Percentiles rank a stretch among this genome's conserved stretches.
Conservation (phyloP, 2,329 filamentous ascomycete species). For the Phaeosphaeriaceae sp. region DNA sequence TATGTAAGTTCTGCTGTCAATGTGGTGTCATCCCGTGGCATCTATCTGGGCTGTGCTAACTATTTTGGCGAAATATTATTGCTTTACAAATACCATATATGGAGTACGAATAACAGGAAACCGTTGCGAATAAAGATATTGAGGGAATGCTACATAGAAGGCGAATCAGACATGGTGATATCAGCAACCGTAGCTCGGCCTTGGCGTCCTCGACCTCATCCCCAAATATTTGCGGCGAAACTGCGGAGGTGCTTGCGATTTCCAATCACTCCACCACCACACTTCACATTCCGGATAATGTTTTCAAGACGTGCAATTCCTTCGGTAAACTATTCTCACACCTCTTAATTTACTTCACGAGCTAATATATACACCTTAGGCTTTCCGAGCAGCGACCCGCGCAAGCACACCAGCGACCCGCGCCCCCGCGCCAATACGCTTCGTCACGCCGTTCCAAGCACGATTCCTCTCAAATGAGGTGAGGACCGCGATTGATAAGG, state of each 20-base stretch:
- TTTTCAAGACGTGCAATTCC: constrained; percentile 48
- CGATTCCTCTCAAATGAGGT: constrained; percentile 84
- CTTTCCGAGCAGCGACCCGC: constrained; percentile 45
- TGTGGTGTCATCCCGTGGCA: not conserved
- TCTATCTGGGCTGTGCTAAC: too few species aligned
- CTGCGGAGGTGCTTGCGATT: constrained; percentile 25
- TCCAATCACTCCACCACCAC: constrained; percentile 20
- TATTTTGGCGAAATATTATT: too few species aligned
- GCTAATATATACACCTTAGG: constrained; percentile 25
- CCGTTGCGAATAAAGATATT: not conserved
- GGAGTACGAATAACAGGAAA: too few species aligned
- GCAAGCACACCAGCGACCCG: constrained; percentile 28
- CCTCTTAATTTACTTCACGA: not conserved
- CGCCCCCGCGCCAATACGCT: constrained; percentile 49
- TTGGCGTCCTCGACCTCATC: constrained; percentile 40
- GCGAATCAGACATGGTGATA: constrained; percentile 14
- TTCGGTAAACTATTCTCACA: constrained; percentile 28
- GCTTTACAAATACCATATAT: too few species aligned
- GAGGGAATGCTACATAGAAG: not conserved
- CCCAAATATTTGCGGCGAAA: constrained; percentile 32
- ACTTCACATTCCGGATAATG: constrained; percentile 33
- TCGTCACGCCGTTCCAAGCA: constrained; percentile 56
- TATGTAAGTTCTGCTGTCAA: not conserved
- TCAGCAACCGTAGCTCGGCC: constrained; percentile 12
- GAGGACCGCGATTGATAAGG: constrained; percentile 84